Conservation (phyloP, 805 yeast species). For the Ogataea wickerhamii region DNA sequence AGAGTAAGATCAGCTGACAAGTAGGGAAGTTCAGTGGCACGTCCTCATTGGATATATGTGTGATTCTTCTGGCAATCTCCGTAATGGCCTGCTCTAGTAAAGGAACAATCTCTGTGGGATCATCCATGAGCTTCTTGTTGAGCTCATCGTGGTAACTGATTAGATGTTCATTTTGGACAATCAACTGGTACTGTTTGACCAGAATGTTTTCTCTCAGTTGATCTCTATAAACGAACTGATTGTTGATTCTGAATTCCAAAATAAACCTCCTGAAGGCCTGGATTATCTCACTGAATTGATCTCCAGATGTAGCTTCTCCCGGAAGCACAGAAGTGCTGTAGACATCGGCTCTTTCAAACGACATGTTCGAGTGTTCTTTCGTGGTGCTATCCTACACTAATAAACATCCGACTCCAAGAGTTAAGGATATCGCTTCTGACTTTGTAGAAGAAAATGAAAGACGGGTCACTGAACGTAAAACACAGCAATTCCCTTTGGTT, state of each 20-base stretch:
- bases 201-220: constrained; percentile 84
- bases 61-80: constrained; percentile 76
- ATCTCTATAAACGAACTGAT: constrained; percentile 83
- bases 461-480: no score
- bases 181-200: constrained; percentile 66
- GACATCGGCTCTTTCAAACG: constrained; percentile 69
- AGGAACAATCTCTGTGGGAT: constrained; percentile 85
- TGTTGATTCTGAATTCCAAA: constrained; percentile 78
- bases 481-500: no score
- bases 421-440: no score
- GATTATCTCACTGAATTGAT: constrained; percentile 61
- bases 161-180: constrained; percentile 78
- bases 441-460: no score
- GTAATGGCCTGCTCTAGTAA: constrained; percentile 79
- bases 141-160: constrained; percentile 86
- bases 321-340: constrained; percentile 81
- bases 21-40: constrained; percentile 59
- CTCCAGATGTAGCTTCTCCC: constrained; percentile 69
- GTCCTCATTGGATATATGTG: constrained; percentile 50
- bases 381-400: neutral
- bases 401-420: neutral
- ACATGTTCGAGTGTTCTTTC: constrained; percentile 38
- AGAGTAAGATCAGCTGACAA: constrained; percentile 76
- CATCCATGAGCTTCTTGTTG: constrained; percentile 77
- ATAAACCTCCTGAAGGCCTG: constrained; percentile 79